Conservation (phyloP, 2,329 filamentous ascomycete species). For the Fusarium sp. region DNA sequence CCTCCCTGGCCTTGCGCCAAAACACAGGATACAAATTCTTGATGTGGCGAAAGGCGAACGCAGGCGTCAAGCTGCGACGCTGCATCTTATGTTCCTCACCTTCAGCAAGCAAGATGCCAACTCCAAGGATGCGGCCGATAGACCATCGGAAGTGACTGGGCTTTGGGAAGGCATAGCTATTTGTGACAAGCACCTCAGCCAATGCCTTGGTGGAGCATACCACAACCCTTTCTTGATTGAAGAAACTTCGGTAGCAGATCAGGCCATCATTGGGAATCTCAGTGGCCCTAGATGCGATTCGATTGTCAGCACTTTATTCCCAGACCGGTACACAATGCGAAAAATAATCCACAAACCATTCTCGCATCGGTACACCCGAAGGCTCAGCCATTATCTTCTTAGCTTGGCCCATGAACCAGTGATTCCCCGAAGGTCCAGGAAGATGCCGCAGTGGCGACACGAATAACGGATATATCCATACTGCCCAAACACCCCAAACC, state of each 20-base stretch:
- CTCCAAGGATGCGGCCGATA: slow-evolving; percentile 76
- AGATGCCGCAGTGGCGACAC: slow-evolving; percentile 66
- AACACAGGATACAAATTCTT: slow-evolving; percentile 89
- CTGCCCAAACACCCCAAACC: slow-evolving; percentile 57
- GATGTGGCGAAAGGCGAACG: slow-evolving; percentile 88
- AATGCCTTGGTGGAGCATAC: slow-evolving; percentile 74
- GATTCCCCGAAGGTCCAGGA: slow-evolving; percentile 60
- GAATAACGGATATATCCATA: slow-evolving; percentile 64
- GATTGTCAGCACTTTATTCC: slow-evolving; percentile 38
- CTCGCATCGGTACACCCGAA: slow-evolving; percentile 61
- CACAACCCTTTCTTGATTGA: slow-evolving; percentile 75
- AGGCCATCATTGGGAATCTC: slow-evolving; percentile 77
- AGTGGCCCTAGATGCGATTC: slow-evolving; percentile 65
- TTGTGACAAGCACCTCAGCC: slow-evolving; percentile 78
- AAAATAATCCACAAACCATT: slow-evolving; percentile 60
- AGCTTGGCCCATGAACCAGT: slow-evolving; percentile 66
- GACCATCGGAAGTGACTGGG: slow-evolving; percentile 67
- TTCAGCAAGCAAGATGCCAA: slow-evolving; percentile 84
- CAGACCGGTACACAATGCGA: background rate
- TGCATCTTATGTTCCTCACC: slow-evolving; percentile 91
- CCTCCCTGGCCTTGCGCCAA: slow-evolving; percentile 82
- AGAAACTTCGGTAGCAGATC: slow-evolving; percentile 74
- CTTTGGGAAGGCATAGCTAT: slow-evolving; percentile 79
- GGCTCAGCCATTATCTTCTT: slow-evolving; percentile 56
- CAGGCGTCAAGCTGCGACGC: slow-evolving; percentile 83